Conservation (phyloP, 805 yeast genomes). For the Starmerella powellii region DNA sequence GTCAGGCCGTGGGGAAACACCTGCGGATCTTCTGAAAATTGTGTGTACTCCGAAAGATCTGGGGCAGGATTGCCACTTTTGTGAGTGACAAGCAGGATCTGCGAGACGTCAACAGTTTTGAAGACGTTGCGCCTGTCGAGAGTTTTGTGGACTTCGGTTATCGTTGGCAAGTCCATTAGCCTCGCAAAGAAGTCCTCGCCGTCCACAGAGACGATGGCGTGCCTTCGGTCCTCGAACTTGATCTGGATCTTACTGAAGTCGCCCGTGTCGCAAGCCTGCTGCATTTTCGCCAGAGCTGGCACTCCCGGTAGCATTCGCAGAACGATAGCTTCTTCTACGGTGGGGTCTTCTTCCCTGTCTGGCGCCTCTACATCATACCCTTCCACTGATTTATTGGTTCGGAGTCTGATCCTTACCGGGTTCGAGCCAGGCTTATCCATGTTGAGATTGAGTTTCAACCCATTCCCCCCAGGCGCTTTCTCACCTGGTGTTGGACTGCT, state of each 20-base stretch:
- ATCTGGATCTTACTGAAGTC: conserved; percentile 61
- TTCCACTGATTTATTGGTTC: conserved; percentile 64
- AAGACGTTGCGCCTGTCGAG: conserved; percentile 79
- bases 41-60: conserved; percentile 31
- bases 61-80: conserved; percentile 35
- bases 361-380: conserved; percentile 97
- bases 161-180: conserved; percentile 77
- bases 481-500: not conserved
- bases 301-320: conserved; percentile 56
- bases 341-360: conserved; percentile 88
- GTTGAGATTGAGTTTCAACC: conserved; percentile 14
- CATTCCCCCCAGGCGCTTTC: not conserved
- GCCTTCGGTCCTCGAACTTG: conserved; percentile 70
- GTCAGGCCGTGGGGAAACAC: conserved; percentile 65
- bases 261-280: conserved; percentile 53
- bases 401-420: conserved; percentile 40
- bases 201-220: conserved; percentile 66
- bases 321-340: conserved; percentile 74
- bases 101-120: conserved; percentile 76
- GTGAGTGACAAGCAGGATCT: conserved; percentile 66
- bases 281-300: conserved; percentile 53
- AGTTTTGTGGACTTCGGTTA: conserved; percentile 77
- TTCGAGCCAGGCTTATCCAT: conserved; percentile 9
- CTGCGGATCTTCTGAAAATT: conserved; percentile 18
- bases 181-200: conserved; percentile 68